These are phyloP conservation scores for Chalara sp. DNA, from an alignment of 2,329 filamentous ascomycete genomes.

Conservation along the genomic window DNA sequence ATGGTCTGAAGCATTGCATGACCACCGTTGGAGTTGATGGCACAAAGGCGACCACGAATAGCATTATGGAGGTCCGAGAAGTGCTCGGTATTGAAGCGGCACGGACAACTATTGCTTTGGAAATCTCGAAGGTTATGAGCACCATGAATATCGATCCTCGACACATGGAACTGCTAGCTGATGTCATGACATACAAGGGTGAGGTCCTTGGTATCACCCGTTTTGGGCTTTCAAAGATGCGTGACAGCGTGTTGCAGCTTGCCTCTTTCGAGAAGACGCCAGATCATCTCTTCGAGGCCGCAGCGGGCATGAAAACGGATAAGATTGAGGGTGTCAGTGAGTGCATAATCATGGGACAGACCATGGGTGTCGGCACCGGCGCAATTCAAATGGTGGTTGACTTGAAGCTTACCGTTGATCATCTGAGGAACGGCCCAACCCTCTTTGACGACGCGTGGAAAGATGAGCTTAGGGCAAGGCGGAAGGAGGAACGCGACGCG, in stretches of 20 bases:
- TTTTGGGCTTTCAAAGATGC: slow-evolving; percentile 93
- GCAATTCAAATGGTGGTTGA: slow-evolving; percentile 82
- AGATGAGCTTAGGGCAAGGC: slow-evolving; percentile 23
- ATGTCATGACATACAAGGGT: slow-evolving; percentile 99
- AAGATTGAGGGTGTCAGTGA: slow-evolving; percentile 89
- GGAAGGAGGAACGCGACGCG: slow-evolving; percentile 9
- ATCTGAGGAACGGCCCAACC: slow-evolving; percentile 45
- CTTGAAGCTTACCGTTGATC: slow-evolving; percentile 57
- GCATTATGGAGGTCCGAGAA: slow-evolving; percentile 80
- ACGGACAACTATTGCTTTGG: slow-evolving; percentile 76
- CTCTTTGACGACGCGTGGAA: slow-evolving; percentile 66
- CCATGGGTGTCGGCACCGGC: slow-evolving; percentile 84
- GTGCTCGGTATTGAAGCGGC: slow-evolving; percentile 95
- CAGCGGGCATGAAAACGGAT: slow-evolving; percentile 85
- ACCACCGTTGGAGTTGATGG: slow-evolving; percentile 87
- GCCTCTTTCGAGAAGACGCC: slow-evolving; percentile 98
- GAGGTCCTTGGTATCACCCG: slow-evolving; percentile 94
- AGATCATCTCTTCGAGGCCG: slow-evolving; percentile 93
- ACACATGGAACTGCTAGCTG: slow-evolving; percentile 94
- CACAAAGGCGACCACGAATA: slow-evolving; percentile 69
- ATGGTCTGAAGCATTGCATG: slow-evolving; percentile 84
- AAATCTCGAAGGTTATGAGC: slow-evolving; percentile 85
- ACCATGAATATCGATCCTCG: slow-evolving; percentile 94
- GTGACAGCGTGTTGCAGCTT: slow-evolving; percentile 87
- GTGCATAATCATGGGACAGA: slow-evolving; percentile 98